Conservation (phyloP, 208 protist genomes). For the Herpetomonas samuelpessoai region DNA sequence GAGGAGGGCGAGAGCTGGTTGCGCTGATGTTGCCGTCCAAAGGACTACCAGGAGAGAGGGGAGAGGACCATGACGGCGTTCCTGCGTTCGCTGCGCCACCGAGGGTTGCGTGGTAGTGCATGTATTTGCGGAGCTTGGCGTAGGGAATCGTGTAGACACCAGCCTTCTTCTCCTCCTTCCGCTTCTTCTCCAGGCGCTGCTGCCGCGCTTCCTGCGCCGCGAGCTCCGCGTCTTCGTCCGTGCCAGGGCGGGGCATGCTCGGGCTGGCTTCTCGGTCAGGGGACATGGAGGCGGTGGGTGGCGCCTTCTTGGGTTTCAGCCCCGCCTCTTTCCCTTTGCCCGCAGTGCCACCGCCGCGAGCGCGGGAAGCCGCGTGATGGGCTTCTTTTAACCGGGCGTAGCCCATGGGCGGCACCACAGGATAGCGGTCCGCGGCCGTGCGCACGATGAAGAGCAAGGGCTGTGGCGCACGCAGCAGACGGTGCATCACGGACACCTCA, state of each 20-base stretch:
- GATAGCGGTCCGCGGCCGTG: slow-evolving; percentile 47
- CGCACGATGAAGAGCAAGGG: slow-evolving; percentile 64
- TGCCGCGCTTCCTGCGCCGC: neutral
- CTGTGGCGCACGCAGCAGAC: slow-evolving; percentile 66
- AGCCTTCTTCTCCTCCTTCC: slow-evolving; percentile 11
- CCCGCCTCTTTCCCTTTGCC: slow-evolving; percentile 12
- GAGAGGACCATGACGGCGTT: slow-evolving; percentile 8
- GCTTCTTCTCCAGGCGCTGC: neutral
- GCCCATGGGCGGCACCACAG: slow-evolving; percentile 55
- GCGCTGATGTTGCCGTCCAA: neutral
- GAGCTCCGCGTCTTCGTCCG: neutral
- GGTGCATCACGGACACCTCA: slow-evolving; percentile 72
- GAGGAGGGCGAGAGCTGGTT: neutral
- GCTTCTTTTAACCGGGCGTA: slow-evolving; percentile 27
- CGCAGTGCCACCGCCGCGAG: neutral
- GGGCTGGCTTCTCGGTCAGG: neutral
- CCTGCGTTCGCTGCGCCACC: slow-evolving; percentile 9
- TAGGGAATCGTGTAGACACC: slow-evolving; percentile 23
- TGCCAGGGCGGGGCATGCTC: neutral
- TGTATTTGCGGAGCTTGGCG: slow-evolving; percentile 14
- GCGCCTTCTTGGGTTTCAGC: slow-evolving; percentile 3
- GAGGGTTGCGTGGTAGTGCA: slow-evolving; percentile 11
- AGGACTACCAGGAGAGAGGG: slow-evolving; percentile 6
- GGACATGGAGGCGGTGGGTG: neutral
- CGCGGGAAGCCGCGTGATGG: neutral